These are phyloP conservation scores for Dissophora globulifera DNA, from an alignment of 192 early-diverging fungal genomes.

Conservation along the genomic window DNA sequence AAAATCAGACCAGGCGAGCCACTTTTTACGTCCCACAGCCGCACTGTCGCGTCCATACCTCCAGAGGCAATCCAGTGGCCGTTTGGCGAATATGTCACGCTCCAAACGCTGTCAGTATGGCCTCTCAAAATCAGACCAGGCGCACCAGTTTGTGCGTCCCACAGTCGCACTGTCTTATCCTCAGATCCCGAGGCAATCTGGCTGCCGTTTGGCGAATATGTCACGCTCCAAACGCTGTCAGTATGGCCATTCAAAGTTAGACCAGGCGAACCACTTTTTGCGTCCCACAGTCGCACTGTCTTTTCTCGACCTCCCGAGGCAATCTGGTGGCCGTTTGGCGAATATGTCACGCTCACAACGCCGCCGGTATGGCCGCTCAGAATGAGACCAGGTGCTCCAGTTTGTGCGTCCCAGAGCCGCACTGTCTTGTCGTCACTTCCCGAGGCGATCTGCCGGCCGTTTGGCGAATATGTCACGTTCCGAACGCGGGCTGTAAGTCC, in stretches of 20 bases:
- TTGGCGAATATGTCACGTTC: background rate
- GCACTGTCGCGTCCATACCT: background rate
- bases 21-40: background rate
- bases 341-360: conserved; percentile 1
- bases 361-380: background rate
- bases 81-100: too few species aligned
- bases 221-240: background rate
- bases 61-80: too few species aligned
- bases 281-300: conserved; percentile 5
- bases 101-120: too few species aligned
- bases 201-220: background rate
- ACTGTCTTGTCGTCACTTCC: background rate
- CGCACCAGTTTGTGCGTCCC: too few species aligned
- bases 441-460: background rate
- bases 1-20: background rate
- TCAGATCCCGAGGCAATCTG: too few species aligned
- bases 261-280: background rate
- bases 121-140: too few species aligned
- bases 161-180: too few species aligned
- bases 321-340: conserved; percentile 2
- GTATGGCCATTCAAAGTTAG: background rate
- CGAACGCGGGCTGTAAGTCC: background rate
- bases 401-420: background rate
- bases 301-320: background rate
- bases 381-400: background rate